A percentile compares a stretch with the other conserved stretches of the same genome.
Evolutionary conservation across 495 filamentous ascomycete genomes (phyloP).

Genomic region (Penicillium daleae): DNA sequence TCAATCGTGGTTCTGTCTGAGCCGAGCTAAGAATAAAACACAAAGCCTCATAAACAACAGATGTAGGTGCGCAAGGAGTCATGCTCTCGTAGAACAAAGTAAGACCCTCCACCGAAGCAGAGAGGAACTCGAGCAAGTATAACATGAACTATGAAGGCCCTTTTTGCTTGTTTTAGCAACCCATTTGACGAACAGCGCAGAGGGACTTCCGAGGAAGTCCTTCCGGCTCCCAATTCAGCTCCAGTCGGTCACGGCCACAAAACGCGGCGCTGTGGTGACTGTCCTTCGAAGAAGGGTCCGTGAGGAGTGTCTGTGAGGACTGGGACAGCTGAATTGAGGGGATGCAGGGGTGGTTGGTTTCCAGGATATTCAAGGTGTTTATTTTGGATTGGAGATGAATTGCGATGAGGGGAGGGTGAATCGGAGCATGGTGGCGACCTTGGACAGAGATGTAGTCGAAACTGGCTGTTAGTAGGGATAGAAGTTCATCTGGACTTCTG

Average conservation of each 20-base stretch:
- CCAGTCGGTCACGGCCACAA: constrained; percentile 53
- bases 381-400: background rate
- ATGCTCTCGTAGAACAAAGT: constrained; percentile 50
- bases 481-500: too few relatives aligned
- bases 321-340: constrained; percentile 48
- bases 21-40: background rate
- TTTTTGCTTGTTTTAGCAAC: constrained; percentile 49
- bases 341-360: constrained; percentile 32
- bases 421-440: background rate
- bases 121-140: constrained; percentile 36
- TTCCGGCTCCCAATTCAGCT: constrained; percentile 44
- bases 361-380: background rate
- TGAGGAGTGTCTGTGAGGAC: constrained; percentile 29
- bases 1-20: background rate
- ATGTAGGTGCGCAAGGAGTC: constrained; percentile 59
- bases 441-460: background rate
- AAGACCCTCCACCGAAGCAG: constrained; percentile 17
- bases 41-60: background rate
- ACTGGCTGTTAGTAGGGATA: constrained; percentile 4
- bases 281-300: constrained; percentile 49
- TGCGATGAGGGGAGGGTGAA: background rate
- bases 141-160: constrained; percentile 60
- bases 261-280: constrained; percentile 48
- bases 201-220: constrained; percentile 15
- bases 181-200: constrained; percentile 18